Evolutionary conservation across 2,329 filamentous ascomycete species (phyloP).

Genomic region (Penicillium decumbens): DNA sequence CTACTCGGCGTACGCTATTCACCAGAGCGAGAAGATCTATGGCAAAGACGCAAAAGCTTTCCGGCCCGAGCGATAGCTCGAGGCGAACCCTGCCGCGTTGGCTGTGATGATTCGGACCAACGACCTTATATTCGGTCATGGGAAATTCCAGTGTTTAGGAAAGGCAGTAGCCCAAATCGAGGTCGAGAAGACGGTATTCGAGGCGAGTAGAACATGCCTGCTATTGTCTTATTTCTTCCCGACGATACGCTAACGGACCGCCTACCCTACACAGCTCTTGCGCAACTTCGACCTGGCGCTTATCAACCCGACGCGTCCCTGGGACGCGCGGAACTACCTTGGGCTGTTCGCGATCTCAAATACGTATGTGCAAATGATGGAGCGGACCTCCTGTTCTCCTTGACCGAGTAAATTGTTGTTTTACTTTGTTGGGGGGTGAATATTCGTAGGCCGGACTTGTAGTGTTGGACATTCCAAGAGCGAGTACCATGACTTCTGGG

Average conservation of each 20-base stretch:
- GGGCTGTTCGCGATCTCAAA: conserved; percentile 17
- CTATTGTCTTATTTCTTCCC: background rate
- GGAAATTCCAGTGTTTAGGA: conserved; percentile 18
- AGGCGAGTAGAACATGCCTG: conserved; percentile 8
- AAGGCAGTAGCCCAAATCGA: conserved; percentile 18
- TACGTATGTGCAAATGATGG: conserved; percentile 17
- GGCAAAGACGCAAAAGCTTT: conserved; percentile 16
- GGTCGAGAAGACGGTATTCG: conserved; percentile 14
- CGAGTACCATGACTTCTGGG: background rate
- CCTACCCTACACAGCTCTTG: conserved; percentile 7
- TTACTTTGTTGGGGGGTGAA: too few relatives aligned
- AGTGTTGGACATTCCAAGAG: background rate
- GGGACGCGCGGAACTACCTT: conserved; percentile 14
- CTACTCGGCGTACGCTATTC: conserved; percentile 16
- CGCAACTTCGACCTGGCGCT: conserved; percentile 18
- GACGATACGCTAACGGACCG: background rate
- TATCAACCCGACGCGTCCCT: conserved; percentile 16
- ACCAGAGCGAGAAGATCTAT: conserved; percentile 14
- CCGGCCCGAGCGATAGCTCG: conserved; percentile 17
- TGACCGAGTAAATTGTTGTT: background rate
- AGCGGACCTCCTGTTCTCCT: background rate
- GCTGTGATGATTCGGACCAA: conserved; percentile 14
- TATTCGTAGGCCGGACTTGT: background rate
- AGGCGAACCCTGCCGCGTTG: conserved; percentile 9
- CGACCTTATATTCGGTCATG: conserved; percentile 15